phyloP scores from a whole-genome alignment of 2,329 filamentous ascomycete species.

The Sphaceloma murrayae region DNA sequence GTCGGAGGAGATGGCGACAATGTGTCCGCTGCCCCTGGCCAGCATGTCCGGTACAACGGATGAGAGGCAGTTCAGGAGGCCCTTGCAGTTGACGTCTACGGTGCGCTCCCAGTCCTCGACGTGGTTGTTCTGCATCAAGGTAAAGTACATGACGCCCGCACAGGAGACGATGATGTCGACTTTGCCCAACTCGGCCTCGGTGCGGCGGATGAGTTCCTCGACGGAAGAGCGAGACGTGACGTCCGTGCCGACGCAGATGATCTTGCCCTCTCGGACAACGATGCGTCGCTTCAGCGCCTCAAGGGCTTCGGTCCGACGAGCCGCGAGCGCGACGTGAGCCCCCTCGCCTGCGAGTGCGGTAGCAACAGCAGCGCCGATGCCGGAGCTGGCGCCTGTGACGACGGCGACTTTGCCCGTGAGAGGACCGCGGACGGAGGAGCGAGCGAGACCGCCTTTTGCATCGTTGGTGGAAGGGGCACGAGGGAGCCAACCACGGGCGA shows the following conservation, averaged over 20 bases:
- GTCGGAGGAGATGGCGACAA: conserved; percentile 74
- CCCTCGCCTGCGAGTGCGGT: conserved; percentile 60
- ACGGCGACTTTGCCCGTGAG: conserved; percentile 62
- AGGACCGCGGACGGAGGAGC: conserved; percentile 45
- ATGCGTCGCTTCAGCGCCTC: conserved; percentile 57
- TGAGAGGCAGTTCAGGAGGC: conserved; percentile 62
- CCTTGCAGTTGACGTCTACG: conserved; percentile 81
- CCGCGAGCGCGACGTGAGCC: conserved; percentile 61
- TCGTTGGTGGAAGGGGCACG: conserved; percentile 47
- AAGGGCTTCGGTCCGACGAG: conserved; percentile 59
- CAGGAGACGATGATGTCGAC: conserved; percentile 72
- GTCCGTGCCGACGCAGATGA: conserved; percentile 61
- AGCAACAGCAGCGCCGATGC: conserved; percentile 68
- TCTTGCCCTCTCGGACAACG: conserved; percentile 49
- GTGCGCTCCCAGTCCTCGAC: conserved; percentile 71
- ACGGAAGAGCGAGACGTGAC: conserved; percentile 60
- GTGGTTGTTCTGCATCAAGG: conserved; percentile 70
- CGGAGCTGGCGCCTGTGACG: conserved; percentile 69
- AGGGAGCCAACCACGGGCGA: conserved; percentile 66
- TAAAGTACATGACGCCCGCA: conserved; percentile 82
- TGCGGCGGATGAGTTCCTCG: conserved; percentile 52
- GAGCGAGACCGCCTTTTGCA: conserved; percentile 36
- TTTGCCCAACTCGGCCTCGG: conserved; percentile 55
- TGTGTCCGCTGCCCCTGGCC: conserved; percentile 56
- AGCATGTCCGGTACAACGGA: conserved; percentile 64